Base-by-base conservation (phyloP, 1,139 yeast species). In the Candida buenavistaensis region DNA sequence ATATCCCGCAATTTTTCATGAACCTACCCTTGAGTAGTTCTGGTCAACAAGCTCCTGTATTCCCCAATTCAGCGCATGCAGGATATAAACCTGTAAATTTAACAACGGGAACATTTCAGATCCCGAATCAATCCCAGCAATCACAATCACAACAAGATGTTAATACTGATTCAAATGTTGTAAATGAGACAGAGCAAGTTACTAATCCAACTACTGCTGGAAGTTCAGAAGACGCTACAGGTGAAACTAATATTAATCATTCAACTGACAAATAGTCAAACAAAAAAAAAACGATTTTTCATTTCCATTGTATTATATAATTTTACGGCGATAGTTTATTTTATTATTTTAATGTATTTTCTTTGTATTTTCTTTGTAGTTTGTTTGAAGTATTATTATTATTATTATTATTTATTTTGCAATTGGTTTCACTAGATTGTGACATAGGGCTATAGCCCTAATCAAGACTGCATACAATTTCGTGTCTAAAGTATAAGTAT, bases 1-100 rank as follows among this genome's bases (percentile, higher is more conserved):
- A 70, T 21, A 51, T 57, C 39, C 72, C 61, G 2, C 64, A 58
- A 33, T 61, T 58, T 32, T 60, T 58, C 27, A 45, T 51, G 46
- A 52, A 49, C 27, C 45, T 52, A 35, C 51, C 57, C 10, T 26
- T 39, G 15, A 33, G 35, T 9, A 45, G 44, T 25, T 37, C 38
- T 23, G 39, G 34, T 26, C 35, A 21, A 16, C 36, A 26, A n/a
- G 33, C 38, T 3, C 25, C 31, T 1, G 25, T 27, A 16, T 30
- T 28, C 5, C 36, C 30, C 3, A n/a, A n/a, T 14, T 27, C 4
- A 8, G 13, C 14, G 21, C 26, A 17, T 17, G 7, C 19, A 11
- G 30, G 20, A 9, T 23, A 27, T 14, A 23, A 26, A 26, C 14
- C 30, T 8, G 16, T 17, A 6, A 24, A 35, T 28, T 14, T 23